Percentiles rank a stretch among this genome's conserved stretches.
Evolutionary conservation across 352 stramenopile species (phyloP).

Genomic region (Lagenidium giganteum): DNA sequence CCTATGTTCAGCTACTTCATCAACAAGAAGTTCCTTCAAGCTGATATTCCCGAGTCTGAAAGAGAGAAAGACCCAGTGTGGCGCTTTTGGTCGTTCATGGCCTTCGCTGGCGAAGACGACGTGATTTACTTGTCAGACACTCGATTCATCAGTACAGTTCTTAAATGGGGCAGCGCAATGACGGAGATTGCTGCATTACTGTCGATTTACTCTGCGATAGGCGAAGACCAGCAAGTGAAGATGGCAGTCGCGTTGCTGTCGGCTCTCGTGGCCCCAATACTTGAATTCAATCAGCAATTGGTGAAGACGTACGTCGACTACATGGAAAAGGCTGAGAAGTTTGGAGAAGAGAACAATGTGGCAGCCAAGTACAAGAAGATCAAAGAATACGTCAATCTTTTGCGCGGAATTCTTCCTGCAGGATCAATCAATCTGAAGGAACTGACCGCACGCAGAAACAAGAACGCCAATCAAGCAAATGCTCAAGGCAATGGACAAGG

Average conservation of each 20-base stretch:
- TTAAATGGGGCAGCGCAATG: slow-evolving; percentile 45
- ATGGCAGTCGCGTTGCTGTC: slow-evolving; percentile 34
- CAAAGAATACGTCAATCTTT: slow-evolving; percentile 3
- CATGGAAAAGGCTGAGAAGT: slow-evolving; percentile 25
- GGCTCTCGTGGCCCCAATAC: slow-evolving; percentile 25
- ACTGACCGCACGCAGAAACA: too few relatives aligned
- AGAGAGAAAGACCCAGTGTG: slow-evolving; percentile 43
- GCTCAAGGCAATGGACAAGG: too few relatives aligned
- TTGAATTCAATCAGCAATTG: slow-evolving; percentile 52
- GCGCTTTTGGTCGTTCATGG: slow-evolving; percentile 28
- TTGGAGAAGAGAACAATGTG: slow-evolving; percentile 18
- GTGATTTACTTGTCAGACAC: slow-evolving; percentile 49
- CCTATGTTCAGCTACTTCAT: slow-evolving; percentile 59
- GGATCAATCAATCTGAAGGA: too few relatives aligned
- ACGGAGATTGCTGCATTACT: slow-evolving; percentile 41
- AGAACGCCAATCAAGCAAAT: too few relatives aligned
- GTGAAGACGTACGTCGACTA: slow-evolving; percentile 55
- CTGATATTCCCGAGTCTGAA: slow-evolving; percentile 49
- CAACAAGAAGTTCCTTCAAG: slow-evolving; percentile 53
- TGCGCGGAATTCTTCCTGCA: too few relatives aligned
- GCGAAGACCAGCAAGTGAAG: slow-evolving; percentile 12
- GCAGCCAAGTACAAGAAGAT: slow-evolving; percentile 18
- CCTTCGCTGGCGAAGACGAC: slow-evolving; percentile 35
- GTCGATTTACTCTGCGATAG: slow-evolving; percentile 16
- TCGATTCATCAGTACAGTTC: slow-evolving; percentile 34